Percentiles rank a stretch among this genome's conserved stretches.
Conservation (phyloP, 257 asterid species). For the Petrea volubilis region DNA sequence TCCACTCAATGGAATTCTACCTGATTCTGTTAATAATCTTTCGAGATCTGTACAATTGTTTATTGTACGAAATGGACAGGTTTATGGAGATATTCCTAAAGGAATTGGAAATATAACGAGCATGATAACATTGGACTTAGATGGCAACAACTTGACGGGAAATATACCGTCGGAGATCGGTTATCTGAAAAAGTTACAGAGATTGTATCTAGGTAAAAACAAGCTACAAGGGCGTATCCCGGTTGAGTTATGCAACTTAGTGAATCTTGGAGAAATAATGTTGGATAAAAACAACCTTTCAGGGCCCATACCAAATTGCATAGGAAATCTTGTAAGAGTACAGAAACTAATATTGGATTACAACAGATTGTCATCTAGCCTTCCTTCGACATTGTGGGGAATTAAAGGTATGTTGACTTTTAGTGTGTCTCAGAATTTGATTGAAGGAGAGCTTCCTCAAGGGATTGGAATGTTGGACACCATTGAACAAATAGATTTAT, state of each 20-base stretch:
- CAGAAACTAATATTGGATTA: slow-evolving; percentile 28
- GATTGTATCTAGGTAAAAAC: slow-evolving; percentile 24
- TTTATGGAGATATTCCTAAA: slow-evolving; percentile 34
- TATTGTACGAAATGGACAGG: slow-evolving; percentile 22
- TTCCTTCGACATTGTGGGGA: slow-evolving; percentile 42
- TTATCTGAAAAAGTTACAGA: slow-evolving; percentile 28
- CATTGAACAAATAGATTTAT: slow-evolving; percentile 33
- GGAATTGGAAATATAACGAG: slow-evolving; percentile 43
- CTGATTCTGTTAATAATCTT: slow-evolving; percentile 34
- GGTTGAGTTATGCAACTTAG: slow-evolving; percentile 25
- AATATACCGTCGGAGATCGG: slow-evolving; percentile 34
- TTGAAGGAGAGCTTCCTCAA: slow-evolving; percentile 37
- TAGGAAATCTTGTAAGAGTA: slow-evolving; percentile 32
- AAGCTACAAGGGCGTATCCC: slow-evolving; percentile 37
- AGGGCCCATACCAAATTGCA: slow-evolving; percentile 34
- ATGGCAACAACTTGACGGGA: slow-evolving; percentile 35
- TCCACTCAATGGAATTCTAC: slow-evolving; percentile 33
- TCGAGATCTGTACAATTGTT: slow-evolving; percentile 35
- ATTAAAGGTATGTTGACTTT: slow-evolving; percentile 27
- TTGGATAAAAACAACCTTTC: slow-evolving; percentile 32
- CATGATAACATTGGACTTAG: slow-evolving; percentile 26
- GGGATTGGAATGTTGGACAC: slow-evolving; percentile 31
- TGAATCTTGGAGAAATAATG: slow-evolving; percentile 26
- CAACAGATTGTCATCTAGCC: slow-evolving; percentile 37
- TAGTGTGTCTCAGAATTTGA: slow-evolving; percentile 31